A percentile compares a stretch with the other conserved stretches of the same genome.
Evolutionary conservation across 768 basidiomycete species (phyloP).

Genomic region (Xanthoconium purpureum): DNA sequence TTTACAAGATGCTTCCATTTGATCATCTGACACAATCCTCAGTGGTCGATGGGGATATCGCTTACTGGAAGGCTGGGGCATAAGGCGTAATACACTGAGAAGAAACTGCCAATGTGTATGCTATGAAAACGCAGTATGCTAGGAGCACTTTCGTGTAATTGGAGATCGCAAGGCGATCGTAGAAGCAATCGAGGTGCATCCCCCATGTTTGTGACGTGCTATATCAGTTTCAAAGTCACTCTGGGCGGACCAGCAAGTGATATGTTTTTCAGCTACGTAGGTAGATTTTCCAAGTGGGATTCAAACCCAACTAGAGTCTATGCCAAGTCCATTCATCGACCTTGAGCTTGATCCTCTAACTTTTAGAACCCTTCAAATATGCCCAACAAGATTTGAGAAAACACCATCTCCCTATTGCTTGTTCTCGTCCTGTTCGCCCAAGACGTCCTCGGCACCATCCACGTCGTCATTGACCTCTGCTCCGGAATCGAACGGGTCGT

Average conservation of each 20-base stretch:
- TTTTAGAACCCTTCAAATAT: too few species aligned
- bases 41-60: conserved; percentile 90
- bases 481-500: conserved; percentile 41
- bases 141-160: conserved; percentile 14
- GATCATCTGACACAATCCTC: conserved; percentile 5
- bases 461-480: conserved; percentile 15
- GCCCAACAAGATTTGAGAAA: too few species aligned
- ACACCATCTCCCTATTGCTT: conserved; percentile 2
- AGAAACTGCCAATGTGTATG: conserved; percentile 4
- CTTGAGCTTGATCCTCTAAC: too few species aligned
- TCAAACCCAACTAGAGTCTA: too few species aligned
- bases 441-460: conserved; percentile 14
- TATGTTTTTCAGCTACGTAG: too few species aligned
- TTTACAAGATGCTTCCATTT: not conserved
- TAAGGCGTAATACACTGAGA: conserved; percentile 14
- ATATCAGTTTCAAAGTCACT: too few species aligned
- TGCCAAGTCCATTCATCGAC: too few species aligned
- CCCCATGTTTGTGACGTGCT: too few species aligned
- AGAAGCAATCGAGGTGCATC: not conserved
- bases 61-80: conserved; percentile 84
- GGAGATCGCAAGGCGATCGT: not conserved
- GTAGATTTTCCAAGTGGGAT: too few species aligned
- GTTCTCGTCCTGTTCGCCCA: conserved; percentile 13
- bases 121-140: conserved; percentile 9
- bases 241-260: too few species aligned